A percentile compares a stretch with the other conserved stretches of the same genome.
These are phyloP conservation scores for Lactarius vividus DNA, from an alignment of 768 basidiomycete species.

Conservation along the genomic window DNA sequence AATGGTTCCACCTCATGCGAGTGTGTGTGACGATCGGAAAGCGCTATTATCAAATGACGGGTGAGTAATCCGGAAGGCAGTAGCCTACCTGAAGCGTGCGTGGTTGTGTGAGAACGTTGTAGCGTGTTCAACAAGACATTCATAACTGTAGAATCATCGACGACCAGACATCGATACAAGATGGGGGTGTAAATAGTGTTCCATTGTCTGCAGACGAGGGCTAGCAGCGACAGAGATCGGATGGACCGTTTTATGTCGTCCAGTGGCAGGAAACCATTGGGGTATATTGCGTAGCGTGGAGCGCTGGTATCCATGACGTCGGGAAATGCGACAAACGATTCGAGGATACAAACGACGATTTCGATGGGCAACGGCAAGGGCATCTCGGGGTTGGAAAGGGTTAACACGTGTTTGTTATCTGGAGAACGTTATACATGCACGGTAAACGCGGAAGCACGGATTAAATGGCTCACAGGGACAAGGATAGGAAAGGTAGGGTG, in stretches of 20 bases:
- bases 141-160: background rate
- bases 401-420: constrained; percentile 12
- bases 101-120: background rate
- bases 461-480: background rate
- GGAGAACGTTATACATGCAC: background rate
- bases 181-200: constrained; percentile 13
- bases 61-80: constrained; percentile 13
- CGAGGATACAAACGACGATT: constrained; percentile 7
- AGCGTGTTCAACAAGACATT: constrained; percentile 8
- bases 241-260: constrained; percentile 11
- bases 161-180: constrained; percentile 17
- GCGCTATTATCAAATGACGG: constrained; percentile 19
- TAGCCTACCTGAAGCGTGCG: background rate
- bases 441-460: background rate
- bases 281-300: background rate
- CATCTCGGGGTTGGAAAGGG: constrained; percentile 1
- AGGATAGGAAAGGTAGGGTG: background rate
- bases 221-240: background rate
- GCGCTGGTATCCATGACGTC: background rate
- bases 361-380: constrained; percentile 16
- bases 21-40: constrained; percentile 10
- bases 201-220: constrained; percentile 24
- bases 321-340: constrained; percentile 9
- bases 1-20: background rate
- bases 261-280: constrained; percentile 3